Evolutionary conservation across 2,329 filamentous ascomycete species (phyloP), one percentile per base, ranked within the genome.

Genomic region (Herpotrichia juniperi): DNA sequence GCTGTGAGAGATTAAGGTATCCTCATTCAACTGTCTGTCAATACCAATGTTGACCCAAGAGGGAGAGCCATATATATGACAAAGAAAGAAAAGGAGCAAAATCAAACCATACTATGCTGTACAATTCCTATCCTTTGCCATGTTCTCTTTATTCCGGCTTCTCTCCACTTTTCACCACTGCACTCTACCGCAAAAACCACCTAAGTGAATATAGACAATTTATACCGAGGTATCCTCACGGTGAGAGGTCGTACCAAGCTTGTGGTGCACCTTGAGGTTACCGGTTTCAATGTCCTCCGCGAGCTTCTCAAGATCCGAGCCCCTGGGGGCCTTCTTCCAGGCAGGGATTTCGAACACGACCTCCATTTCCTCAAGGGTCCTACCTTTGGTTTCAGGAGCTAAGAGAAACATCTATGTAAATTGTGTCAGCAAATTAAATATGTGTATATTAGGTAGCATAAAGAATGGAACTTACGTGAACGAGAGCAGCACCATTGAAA

Each of bases 351-450:
- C 74, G 47, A 76, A 76, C 5, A 76, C 67, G 12, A 63, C 59
- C 53, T 76, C 73, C 71, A 76, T 75, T 48, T 76, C 74, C 56
- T 76, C 74, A 26, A 75, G 67, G 1, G 71, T 74, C 52, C 68
- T 69, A 42, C 72, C 72, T 51, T 74, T 75, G 19, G 74, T 76
- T 61, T 76, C 74, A 5, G 73, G 73, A 1, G 71, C 72, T 19
- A 66, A 58, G 26, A 76, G 51, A 56, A 75, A 76, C 66, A 74
- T 74, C 57, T 62, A 31, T 37, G 9, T 8, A 8, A 12, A 21
- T 14, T 14, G n/a, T 7, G 22, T 25, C 28, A 19, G 16, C 7
- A 3, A 6, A n/a, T 22, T 1, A 21, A 12, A n/a, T 32, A 35
- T 35, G 32, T 35, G 17, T 35, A 16, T 30, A 31, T 17, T 16